Evolutionary conservation across 768 basidiomycete species (phyloP), one percentile per base, ranked within the genome.

Genomic region (Tulasnella sp.): DNA sequence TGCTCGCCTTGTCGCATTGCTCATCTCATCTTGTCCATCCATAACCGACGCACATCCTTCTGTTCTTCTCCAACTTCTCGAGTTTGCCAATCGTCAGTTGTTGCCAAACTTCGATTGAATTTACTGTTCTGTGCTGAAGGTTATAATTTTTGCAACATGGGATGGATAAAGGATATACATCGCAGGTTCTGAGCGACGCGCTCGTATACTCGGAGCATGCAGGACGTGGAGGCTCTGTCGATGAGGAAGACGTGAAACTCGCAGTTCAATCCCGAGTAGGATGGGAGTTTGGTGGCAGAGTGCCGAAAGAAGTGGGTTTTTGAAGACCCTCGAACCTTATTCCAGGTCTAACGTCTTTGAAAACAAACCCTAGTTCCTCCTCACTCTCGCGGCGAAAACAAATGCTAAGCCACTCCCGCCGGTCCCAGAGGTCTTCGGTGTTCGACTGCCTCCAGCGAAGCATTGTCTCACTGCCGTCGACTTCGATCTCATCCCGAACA

Each of bases 201-300:
- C 82, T 82, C 64, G 86, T 90, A 19, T 92, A 92, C 68, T 85
- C 88, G 15, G 90, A 92, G 65, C 89, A 92, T 68, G 89, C 86
- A 19, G 86, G 86, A 13, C 77, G 83, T 45, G 70, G 80, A 2
- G 85, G 84, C 61, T 89, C 86, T 73, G 76, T 92, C 56, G 88
- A 90, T 64, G 80, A 84, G 76, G 88, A 92, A 63, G 89, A 92
- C 70, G 74, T 88, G 49, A 78, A 80, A 3, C 76, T 92, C 42
- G 87, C 88, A 1, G 84, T 90, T 3, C 89, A 92, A 70, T 88
- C 88, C 4, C 82, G 89, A 59, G 90, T 92, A 3, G 90, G 89
- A 44, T 92, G 90, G 90, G 90, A 92, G 70, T 86, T 90, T 69
- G 89, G 88, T 23, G 89, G 90, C 4, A 78, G 88, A 41, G 81